Base-by-base conservation (phyloP, 352 stramenopile species). In the Pythium rhizo-oryzae region DNA sequence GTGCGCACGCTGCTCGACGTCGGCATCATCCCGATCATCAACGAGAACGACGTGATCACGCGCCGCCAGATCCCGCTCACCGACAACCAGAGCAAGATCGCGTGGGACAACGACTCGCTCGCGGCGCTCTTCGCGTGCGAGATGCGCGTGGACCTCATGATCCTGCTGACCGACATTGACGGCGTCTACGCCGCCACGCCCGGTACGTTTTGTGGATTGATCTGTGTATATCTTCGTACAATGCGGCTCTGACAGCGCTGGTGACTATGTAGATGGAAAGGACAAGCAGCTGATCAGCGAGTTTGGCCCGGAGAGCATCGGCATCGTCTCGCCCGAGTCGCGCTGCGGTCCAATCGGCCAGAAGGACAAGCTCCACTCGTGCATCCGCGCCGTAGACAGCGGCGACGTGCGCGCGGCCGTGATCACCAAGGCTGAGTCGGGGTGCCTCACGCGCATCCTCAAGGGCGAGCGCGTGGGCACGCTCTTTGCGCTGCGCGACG, bases 21-120 rank as follows among this genome's bases (percentile, higher is more conserved):
- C 28, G 85, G 85, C 6, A 95, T 95, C 65, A 93, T 95, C 70
- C 87, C 87, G 0, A 77, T 95, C 18, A 89, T 95, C 61, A 95
- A 95, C 66, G 87, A 95, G 69, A 95, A 95, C 67, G 87, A 95
- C 69, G 82, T 95, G 50, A 92, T 95, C 62, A 85, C 85, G 54
- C 70, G 67, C 18, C 85, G 87, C 52, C 80, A 84, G 58, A 82
- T 76, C 59, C 87, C 87, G 51, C 71, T 95, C 12, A 78, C 82
- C 5, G 75, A 85, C 23, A 67, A 73, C 28, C 70, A 87, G 56
- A 63, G 70, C 59, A 85, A 86, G 53, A 82, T 95, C 54, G 85
- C 82, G 0, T 95, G 87, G 87, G 87, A 95, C 67, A 95, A 95
- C 57, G 87, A 95, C 74, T 95, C 87, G 49, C 77, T 95, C 16